Conservation (phyloP, 2,329 filamentous ascomycete species). For the Fusarium sulawesiense region DNA sequence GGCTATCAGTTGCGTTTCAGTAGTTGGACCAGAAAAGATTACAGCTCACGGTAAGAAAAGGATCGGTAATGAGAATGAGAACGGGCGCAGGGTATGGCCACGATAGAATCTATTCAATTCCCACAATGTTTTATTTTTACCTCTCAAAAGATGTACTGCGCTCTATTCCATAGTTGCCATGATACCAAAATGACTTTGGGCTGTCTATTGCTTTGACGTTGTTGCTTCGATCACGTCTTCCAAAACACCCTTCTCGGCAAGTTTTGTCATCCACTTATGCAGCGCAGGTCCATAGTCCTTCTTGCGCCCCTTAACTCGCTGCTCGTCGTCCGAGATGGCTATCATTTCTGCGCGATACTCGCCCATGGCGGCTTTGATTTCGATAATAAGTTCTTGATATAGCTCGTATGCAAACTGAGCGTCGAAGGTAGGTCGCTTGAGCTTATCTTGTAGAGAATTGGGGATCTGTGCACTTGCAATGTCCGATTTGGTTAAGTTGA, state of each 20-base stretch:
- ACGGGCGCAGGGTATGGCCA: background rate
- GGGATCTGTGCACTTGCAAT: constrained; percentile 42
- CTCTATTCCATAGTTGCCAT: background rate
- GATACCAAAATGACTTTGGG: background rate
- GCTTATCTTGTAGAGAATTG: constrained; percentile 19
- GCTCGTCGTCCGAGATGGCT: constrained; percentile 59
- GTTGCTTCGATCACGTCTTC: constrained; percentile 52
- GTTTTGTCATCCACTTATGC: constrained; percentile 73
- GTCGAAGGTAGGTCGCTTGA: constrained; percentile 19
- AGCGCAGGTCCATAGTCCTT: constrained; percentile 78
- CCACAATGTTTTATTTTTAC: background rate
- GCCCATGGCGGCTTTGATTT: constrained; percentile 56
- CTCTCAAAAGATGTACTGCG: background rate
- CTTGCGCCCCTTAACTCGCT: constrained; percentile 65
- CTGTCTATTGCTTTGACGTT: background rate
- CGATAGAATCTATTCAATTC: constrained; percentile 14
- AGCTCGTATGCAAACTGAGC: constrained; percentile 50
- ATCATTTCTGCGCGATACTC: constrained; percentile 63
- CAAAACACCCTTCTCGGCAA: constrained; percentile 75
- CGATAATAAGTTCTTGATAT: constrained; percentile 53
- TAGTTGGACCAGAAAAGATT: background rate
- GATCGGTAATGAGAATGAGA: constrained; percentile 1
- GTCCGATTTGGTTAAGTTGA: constrained; percentile 45
- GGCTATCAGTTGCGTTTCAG: background rate
- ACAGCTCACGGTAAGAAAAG: constrained; percentile 3